These are phyloP conservation scores for Coemansia interrupta DNA, from an alignment of 192 early-diverging fungal genomes.

Conservation along the genomic window DNA sequence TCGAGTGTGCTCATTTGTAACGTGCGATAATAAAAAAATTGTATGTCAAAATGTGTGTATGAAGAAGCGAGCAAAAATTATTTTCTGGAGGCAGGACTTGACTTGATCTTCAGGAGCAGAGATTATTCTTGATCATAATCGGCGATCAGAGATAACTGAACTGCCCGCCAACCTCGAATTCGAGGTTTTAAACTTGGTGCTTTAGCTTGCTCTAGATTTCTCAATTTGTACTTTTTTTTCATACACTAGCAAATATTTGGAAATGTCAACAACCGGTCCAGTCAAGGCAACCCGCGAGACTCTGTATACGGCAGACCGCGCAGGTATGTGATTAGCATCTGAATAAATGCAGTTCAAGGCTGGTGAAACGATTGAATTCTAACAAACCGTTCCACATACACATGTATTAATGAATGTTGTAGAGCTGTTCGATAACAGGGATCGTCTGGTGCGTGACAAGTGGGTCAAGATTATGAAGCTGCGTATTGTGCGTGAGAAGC, in stretches of 20 bases:
- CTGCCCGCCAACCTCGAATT: not conserved
- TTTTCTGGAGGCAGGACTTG: not conserved
- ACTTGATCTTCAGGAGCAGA: not conserved
- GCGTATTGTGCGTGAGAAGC: conserved; percentile 75
- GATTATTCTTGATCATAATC: not conserved
- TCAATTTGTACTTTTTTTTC: not conserved
- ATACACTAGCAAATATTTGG: not conserved
- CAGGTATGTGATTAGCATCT: conserved; percentile 30
- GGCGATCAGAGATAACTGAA: not conserved
- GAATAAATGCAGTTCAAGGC: not conserved
- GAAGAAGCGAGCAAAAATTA: not conserved
- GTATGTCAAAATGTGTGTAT: not conserved
- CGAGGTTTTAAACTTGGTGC: not conserved
- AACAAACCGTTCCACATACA: not conserved
- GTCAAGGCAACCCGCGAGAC: conserved; percentile 52
- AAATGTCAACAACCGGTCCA: conserved; percentile 26
- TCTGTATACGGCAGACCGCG: conserved; percentile 52
- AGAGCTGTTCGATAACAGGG: conserved; percentile 57
- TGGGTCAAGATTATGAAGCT: conserved; percentile 91
- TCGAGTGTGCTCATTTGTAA: not conserved
- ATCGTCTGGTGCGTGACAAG: conserved; percentile 78
- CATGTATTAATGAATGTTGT: conserved; percentile 4
- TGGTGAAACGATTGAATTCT: not conserved
- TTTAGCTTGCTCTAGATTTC: not conserved
- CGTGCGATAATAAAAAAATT: not conserved